These are phyloP conservation scores for Flaveria floridana DNA, from an alignment of 140 eudicot species.

Conservation along the genomic window DNA sequence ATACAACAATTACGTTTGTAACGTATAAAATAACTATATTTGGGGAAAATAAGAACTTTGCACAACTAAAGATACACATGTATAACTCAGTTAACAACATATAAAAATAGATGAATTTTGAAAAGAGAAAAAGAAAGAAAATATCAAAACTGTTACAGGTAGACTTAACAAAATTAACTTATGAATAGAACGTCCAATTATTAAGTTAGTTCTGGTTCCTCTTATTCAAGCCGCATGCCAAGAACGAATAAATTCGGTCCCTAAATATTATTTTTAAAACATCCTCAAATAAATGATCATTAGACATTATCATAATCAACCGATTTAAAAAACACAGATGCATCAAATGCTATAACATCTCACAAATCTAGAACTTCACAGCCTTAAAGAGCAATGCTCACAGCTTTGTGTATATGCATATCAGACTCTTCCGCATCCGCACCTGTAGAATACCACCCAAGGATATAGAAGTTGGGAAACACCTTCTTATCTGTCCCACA, in stretches of 20 bases:
- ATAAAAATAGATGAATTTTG: too few relatives aligned
- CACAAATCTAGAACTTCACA: background rate
- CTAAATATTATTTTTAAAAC: background rate
- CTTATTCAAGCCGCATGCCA: background rate
- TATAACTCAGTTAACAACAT: too few relatives aligned
- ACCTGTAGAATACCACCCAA: constrained; percentile 97
- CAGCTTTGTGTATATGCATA: constrained; percentile 91
- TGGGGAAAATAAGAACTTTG: too few relatives aligned
- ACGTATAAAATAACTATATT: too few relatives aligned
- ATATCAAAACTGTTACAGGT: too few relatives aligned
- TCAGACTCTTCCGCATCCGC: constrained; percentile 92
- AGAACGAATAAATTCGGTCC: background rate
- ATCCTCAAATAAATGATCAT: background rate
- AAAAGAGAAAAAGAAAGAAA: too few relatives aligned
- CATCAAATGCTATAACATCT: constrained; percentile 8
- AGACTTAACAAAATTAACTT: too few relatives aligned
- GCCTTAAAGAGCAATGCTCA: constrained; percentile 37
- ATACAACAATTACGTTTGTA: background rate
- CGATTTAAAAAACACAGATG: background rate
- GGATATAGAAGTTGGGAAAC: constrained; percentile 81
- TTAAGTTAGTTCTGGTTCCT: background rate
- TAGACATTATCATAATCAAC: background rate
- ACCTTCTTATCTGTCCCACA: constrained; percentile 86
- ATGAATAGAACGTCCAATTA: background rate
- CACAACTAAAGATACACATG: too few relatives aligned